These are phyloP conservation scores for Trichosanthes truncata DNA, from an alignment of 306 rosid species.

Conservation along the genomic window DNA sequence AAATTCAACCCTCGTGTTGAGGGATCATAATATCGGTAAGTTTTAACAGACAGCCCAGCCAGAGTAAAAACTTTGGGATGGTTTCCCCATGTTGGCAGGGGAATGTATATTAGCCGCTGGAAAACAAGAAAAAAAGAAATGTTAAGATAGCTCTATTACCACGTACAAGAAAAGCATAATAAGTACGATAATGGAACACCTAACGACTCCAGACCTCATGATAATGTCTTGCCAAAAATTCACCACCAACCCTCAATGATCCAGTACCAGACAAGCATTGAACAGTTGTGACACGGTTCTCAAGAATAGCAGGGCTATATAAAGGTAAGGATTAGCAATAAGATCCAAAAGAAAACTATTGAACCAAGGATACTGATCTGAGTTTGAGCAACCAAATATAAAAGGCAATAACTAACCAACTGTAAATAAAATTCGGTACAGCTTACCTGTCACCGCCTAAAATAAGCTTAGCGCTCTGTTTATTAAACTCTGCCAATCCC, in stretches of 20 bases:
- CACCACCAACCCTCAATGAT: conserved; percentile 94
- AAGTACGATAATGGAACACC: neutral
- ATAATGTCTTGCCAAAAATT: conserved; percentile 85
- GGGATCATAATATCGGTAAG: conserved; percentile 90
- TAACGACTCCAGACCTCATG: conserved; percentile 52
- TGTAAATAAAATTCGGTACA: neutral
- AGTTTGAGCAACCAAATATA: neutral
- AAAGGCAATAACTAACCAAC: neutral
- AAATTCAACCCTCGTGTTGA: conserved; percentile 87
- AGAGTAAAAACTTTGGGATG: conserved; percentile 70
- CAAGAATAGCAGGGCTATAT: conserved; percentile 81
- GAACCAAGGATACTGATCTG: neutral
- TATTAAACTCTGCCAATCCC: conserved; percentile 82
- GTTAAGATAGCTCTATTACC: conserved; percentile 4
- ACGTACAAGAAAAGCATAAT: neutral
- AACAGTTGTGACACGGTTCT: conserved; percentile 76
- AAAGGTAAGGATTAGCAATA: conserved; percentile 8
- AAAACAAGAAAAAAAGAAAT: conserved; percentile 1
- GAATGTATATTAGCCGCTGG: conserved; percentile 79
- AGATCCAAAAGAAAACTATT: neutral
- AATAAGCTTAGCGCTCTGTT: conserved; percentile 87
- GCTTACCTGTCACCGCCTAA: conserved; percentile 83
- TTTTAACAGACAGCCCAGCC: conserved; percentile 74
- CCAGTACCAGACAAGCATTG: conserved; percentile 98
- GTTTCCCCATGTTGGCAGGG: conserved; percentile 97